Evolutionary conservation across 805 yeast species (phyloP).

Genomic region (Jamesozyma lodderae): DNA sequence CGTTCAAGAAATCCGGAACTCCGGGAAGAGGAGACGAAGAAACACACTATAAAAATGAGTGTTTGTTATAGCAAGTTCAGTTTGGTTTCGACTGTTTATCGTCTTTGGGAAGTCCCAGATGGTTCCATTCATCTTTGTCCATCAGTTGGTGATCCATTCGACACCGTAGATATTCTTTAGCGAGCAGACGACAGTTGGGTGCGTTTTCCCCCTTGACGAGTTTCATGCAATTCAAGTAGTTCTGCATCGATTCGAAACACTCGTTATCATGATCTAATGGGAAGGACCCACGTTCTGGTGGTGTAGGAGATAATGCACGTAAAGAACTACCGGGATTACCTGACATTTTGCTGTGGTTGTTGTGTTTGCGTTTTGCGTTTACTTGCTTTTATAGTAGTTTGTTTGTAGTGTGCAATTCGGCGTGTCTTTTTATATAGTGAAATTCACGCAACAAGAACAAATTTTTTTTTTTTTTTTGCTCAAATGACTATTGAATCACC

Average conservation of each 20-base stretch:
- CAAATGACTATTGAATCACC: too few species aligned
- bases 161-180: conserved; percentile 74
- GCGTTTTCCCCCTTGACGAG: conserved; percentile 76
- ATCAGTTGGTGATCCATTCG: conserved; percentile 74
- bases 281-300: conserved; percentile 95
- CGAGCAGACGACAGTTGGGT: conserved; percentile 78
- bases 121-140: conserved; percentile 51
- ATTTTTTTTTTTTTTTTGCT: too few species aligned
- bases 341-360: conserved; percentile 15
- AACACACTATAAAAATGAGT: too few species aligned
- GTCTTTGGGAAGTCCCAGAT: conserved; percentile 53
- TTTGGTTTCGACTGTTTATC: too few species aligned
- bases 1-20: too few species aligned
- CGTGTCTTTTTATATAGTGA: not conserved
- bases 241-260: conserved; percentile 65
- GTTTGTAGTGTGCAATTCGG: not conserved
- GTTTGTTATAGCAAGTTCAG: too few species aligned
- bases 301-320: conserved; percentile 61
- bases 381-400: not conserved
- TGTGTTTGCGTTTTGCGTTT: not conserved
- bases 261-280: conserved; percentile 88
- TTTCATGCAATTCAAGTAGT: conserved; percentile 70
- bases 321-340: conserved; percentile 41
- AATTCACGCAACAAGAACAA: not conserved
- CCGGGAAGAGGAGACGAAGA: too few species aligned